phyloP scores from a whole-genome alignment of 2,329 filamentous ascomycete species.

The Neonectria punicea region DNA sequence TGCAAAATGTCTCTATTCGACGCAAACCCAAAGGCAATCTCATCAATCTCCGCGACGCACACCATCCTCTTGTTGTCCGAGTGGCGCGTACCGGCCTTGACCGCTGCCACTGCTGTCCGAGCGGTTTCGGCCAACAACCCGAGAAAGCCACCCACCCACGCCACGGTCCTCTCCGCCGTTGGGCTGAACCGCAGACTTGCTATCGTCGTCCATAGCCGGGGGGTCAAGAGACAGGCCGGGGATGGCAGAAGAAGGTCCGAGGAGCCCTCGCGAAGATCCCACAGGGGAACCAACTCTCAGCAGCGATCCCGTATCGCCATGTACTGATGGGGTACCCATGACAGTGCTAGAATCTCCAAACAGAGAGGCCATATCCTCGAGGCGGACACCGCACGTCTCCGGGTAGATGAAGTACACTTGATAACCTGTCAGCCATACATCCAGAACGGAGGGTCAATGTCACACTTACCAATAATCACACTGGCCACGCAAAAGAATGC shows the following conservation, averaged over 20 bases:
- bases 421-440: slow-evolving; percentile 22
- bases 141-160: slow-evolving; percentile 62
- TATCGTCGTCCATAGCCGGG: slow-evolving; percentile 67
- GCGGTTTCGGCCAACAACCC: slow-evolving; percentile 53
- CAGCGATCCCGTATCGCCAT: slow-evolving; percentile 84
- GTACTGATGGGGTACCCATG: slow-evolving; percentile 78
- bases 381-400: slow-evolving; percentile 91
- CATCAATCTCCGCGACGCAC: slow-evolving; percentile 40
- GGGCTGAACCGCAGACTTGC: slow-evolving; percentile 53
- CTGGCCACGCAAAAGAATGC: slow-evolving; percentile 96
- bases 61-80: slow-evolving; percentile 55
- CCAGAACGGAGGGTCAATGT: slow-evolving; percentile 31
- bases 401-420: slow-evolving; percentile 97
- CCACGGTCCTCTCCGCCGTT: slow-evolving; percentile 52
- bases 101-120: slow-evolving; percentile 52
- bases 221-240: slow-evolving; percentile 86
- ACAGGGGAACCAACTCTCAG: slow-evolving; percentile 79
- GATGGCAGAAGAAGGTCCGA: slow-evolving; percentile 74
- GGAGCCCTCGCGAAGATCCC: slow-evolving; percentile 73
- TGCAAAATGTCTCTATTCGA: slow-evolving; percentile 47
- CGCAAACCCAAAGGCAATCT: slow-evolving; percentile 31
- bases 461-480: slow-evolving; percentile 91
- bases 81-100: slow-evolving; percentile 55
- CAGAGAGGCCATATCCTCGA: slow-evolving; percentile 95
- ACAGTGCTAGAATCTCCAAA: slow-evolving; percentile 93